Percentiles rank a stretch among this genome's conserved stretches.
phyloP scores from a whole-genome alignment of 257 asterid genomes.

The Cynanchum wilfordii region DNA sequence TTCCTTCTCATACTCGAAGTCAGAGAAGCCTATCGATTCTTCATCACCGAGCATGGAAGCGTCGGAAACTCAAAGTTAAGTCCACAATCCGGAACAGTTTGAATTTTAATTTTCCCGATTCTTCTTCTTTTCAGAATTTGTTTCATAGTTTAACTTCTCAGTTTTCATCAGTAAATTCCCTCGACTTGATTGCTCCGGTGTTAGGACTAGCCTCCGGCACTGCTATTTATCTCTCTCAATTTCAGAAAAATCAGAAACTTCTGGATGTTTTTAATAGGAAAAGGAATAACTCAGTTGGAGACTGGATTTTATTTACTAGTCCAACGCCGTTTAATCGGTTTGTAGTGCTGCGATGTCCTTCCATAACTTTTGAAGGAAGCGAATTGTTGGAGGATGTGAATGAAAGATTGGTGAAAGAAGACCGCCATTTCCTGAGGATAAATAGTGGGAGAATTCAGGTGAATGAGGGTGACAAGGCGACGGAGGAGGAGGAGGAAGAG shows the following conservation, averaged over 20 bases:
- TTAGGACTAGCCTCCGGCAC: conserved; percentile 71
- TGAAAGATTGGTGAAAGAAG: conserved; percentile 69
- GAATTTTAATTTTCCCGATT: conserved; percentile 11
- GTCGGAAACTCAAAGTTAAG: conserved; percentile 47
- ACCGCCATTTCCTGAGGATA: conserved; percentile 63
- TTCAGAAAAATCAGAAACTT: conserved; percentile 11
- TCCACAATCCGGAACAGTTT: conserved; percentile 11
- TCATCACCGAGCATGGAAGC: conserved; percentile 51
- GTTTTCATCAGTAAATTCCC: conserved; percentile 43
- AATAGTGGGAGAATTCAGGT: conserved; percentile 50
- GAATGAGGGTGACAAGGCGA: conserved; percentile 29
- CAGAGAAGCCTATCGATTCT: conserved; percentile 15
- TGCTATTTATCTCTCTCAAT: conserved; percentile 44
- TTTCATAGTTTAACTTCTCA: conserved; percentile 49
- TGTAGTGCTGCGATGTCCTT: conserved; percentile 78
- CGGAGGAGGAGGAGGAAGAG: conserved; percentile 34
- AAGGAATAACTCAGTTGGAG: conserved; percentile 37
- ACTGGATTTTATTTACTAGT: conserved; percentile 74
- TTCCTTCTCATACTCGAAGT: conserved; percentile 20
- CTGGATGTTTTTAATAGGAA: conserved; percentile 13
- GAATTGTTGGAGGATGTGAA: conserved; percentile 58
- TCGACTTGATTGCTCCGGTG: conserved; percentile 53
- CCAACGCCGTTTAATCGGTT: conserved; percentile 96
- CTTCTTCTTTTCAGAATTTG: conserved; percentile 40
- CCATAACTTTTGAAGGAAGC: conserved; percentile 57